These are phyloP conservation scores for Lecanoromycetidae sp. DNA, from an alignment of 2,329 filamentous ascomycete genomes.

Conservation along the genomic window DNA sequence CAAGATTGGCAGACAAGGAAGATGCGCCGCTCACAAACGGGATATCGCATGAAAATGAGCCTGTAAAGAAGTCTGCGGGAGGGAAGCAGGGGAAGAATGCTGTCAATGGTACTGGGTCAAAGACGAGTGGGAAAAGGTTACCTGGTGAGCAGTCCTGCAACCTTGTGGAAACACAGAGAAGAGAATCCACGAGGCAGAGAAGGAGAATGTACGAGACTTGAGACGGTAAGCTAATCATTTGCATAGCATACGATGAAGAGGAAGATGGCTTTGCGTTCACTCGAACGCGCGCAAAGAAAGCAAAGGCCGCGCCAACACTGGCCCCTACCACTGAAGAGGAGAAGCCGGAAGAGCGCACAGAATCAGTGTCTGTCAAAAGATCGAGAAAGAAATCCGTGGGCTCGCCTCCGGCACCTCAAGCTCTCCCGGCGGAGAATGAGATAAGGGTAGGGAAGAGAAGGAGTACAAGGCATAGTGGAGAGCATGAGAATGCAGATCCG, in stretches of 20 bases:
- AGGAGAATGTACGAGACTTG: no score
- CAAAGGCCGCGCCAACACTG: slow-evolving; percentile 36
- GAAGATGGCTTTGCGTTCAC: slow-evolving; percentile 69
- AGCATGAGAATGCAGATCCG: slow-evolving; percentile 12
- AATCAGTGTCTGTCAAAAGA: slow-evolving; percentile 31
- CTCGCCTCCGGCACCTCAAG: slow-evolving; percentile 18
- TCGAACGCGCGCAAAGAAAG: slow-evolving; percentile 54
- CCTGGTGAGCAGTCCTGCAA: slow-evolving; percentile 29
- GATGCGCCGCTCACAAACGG: slow-evolving; percentile 18
- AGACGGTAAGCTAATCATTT: slow-evolving; percentile 22
- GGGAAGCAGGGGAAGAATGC: slow-evolving; percentile 20
- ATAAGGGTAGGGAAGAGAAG: slow-evolving; percentile 23
- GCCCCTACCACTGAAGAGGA: slow-evolving; percentile 19
- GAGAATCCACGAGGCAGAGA: no score
- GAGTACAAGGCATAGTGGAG: slow-evolving; percentile 17
- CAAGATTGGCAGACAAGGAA: slow-evolving; percentile 29
- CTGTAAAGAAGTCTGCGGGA: slow-evolving; percentile 16
- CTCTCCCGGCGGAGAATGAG: slow-evolving; percentile 21
- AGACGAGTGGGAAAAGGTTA: slow-evolving; percentile 31
- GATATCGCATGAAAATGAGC: slow-evolving; percentile 15
- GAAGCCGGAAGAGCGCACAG: slow-evolving; percentile 24
- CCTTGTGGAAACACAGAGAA: no score
- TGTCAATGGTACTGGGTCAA: slow-evolving; percentile 8
- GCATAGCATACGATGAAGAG: slow-evolving; percentile 51
- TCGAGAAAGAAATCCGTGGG: slow-evolving; percentile 20